Base-by-base conservation (phyloP, 148 eudicot genomes). In the Camellia granthamiana region DNA sequence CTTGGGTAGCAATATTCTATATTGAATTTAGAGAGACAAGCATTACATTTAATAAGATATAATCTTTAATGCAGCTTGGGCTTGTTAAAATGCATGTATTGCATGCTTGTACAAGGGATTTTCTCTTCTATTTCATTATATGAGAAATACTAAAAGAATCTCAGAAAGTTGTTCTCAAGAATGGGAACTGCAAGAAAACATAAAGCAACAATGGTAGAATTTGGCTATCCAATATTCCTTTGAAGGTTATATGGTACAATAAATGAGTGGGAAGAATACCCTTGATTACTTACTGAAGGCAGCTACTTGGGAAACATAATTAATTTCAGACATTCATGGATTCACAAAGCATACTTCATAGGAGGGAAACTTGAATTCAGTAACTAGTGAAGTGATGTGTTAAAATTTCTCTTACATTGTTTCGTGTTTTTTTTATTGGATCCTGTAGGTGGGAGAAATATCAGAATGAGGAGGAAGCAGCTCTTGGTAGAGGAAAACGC, bases 401-500 rank as follows among this genome's bases (percentile, higher is more conserved):
- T 38, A 3, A 42, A 70, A 51, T 60, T 15, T 19, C 43, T 67
- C 21, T 75, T n/a, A 56, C 68, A 52, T 71, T 16, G n/a, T 59
- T 12, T 55, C 41, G 71, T 64, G 8, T 70, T 38, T 19, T 72
- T 38, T 41, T 3, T 4, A 49, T 49, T 51, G 75, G 69, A 21
- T 11, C 61, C 65, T 84, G 81, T 76, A 97, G 99, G 89, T 97
- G 99, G 99, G 98, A 94, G 86, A 92, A 86, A 77, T 90, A 94
- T 86, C 94, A 91, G 80, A 89, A 63, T 78, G 98, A 94, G 84
- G 98, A 92, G 88, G 97, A 91, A 90, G 99, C 97, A 66, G 88
- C 96, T 75, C 98, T 97, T 79, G 99, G 99, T 82, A 88, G 99
- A 75, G 99, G 99, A 60, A 97, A 97, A 85, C 95, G 99, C 78